Evolutionary conservation across 768 basidiomycete genomes (phyloP), one percentile per base, ranked within the genome.

Genomic region (Phanerochaete carnosa): DNA sequence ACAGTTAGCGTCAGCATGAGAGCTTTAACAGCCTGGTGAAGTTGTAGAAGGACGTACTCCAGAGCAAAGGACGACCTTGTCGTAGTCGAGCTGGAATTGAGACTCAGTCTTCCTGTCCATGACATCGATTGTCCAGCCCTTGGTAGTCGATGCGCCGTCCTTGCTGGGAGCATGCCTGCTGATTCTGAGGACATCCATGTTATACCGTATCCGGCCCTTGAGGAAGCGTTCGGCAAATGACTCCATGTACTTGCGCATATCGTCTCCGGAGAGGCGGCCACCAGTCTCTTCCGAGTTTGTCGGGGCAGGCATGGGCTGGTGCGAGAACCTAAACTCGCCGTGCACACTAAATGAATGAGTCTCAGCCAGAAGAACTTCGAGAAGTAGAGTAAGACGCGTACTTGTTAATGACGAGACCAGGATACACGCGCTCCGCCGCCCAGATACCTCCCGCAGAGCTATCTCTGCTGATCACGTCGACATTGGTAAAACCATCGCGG

Each of bases 241-340:
- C 59, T 85, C 78, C 79, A 88, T 80, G 67, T 89, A 89, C 3
- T 65, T 65, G 4, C 74, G 73, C 76, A 88, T 76, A 65, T 83
- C 83, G 7, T 79, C 70, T 4, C 86, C 87, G 19, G 75, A 72
- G 13, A 86, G 75, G 1, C 82, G 78, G 5, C 79, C 80, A 0
- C 78, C 80, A 1, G 72, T 78, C 46, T 70, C 62, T 71, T 62
- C 22, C 73, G 63, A 3, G 28, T 35, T 13, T 19, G 52, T n/a
- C 62, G 81, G 83, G 3, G 71, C 68, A 0, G 79, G 78, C 87
- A 87, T 87, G 1, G 75, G 66, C 46, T 85, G 61, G 0, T 80
- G 66, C 11, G 86, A 86, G 70, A 88, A 87, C 15, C 77, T 68
- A 61, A 80, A 87, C 64, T 89, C 85, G 4, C 85, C 86, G 65